phyloP scores from a whole-genome alignment of 1,284 basidiomycete genomes.

The Irpex sp. region DNA sequence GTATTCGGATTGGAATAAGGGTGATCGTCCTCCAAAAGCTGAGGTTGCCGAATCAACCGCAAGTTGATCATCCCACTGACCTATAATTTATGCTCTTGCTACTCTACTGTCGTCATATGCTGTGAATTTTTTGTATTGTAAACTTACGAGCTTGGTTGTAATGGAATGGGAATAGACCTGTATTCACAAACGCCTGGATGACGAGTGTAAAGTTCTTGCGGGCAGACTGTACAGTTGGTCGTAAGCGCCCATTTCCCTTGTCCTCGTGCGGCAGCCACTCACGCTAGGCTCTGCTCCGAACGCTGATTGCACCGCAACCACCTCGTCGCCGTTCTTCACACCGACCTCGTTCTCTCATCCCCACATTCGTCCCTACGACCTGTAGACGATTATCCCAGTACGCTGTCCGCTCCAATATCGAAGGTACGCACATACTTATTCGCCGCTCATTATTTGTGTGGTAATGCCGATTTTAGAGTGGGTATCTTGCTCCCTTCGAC shows the following conservation, averaged over 20 bases:
- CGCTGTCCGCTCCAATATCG: not conserved
- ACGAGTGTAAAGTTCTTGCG: not conserved
- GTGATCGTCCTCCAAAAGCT: not conserved
- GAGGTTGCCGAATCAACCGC: not conserved
- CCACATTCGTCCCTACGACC: not conserved
- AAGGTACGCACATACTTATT: not conserved
- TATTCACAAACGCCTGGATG: not conserved
- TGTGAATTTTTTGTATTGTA: not conserved
- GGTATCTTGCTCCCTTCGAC: not conserved
- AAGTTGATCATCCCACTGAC: not conserved
- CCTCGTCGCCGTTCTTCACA: not conserved
- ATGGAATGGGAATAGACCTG: not conserved
- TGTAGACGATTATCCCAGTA: not conserved
- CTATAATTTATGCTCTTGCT: not conserved
- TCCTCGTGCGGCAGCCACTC: not conserved
- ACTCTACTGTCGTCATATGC: not conserved
- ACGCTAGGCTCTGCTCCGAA: not conserved
- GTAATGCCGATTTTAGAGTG: not conserved
- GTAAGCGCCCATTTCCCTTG: not conserved
- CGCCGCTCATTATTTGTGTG: not conserved
- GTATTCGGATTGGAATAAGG: not conserved
- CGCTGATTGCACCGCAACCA: not conserved
- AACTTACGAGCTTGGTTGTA: not conserved
- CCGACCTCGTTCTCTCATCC: not conserved
- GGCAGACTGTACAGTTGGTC: not conserved